Evolutionary conservation across 2,329 filamentous ascomycete species (phyloP), one percentile per base, ranked within the genome.

Genomic region (Pseudogymnoascus sp.): DNA sequence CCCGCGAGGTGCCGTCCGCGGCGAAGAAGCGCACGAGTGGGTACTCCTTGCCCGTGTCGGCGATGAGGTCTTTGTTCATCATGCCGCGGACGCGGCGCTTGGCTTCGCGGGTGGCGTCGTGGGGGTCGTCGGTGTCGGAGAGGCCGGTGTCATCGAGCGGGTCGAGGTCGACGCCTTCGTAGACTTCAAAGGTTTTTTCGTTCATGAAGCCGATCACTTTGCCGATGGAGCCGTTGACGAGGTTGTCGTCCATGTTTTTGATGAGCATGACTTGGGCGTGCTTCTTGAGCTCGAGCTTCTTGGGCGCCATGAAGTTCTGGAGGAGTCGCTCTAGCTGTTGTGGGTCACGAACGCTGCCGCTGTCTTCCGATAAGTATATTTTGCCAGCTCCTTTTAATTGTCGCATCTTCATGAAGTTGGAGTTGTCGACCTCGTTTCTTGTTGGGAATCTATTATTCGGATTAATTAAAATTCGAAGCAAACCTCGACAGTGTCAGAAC

Each of bases 191-290:
- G 29, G 79, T 83, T 45, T 78, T 77, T 67, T 88, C 84, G 61
- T 81, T 84, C 87, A 92, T 92, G 74, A 96, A 96, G 5, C 82
- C 85, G 11, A 88, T 81, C 4, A 99, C 89, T 65, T 89, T 92
- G 23, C 94, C 94, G 8, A 99, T 80, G 0, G 93, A 96, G 4
- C 94, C 94, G 71, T 99, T 99, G 68, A 97, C 94, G 0, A 99
- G 81, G 0, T 85, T 87, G 39, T 96, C 91, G 71, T 99, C 94
- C 77, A 97, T 88, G 69, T 99, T 99, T 75, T 99, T 99, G 80
- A 99, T 97, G n/a, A 99, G 80, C 94, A 99, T 99, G 49, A 99
- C 95, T 72, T 99, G 95, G 0, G 94, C 91, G 8, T 92, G 91
- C 66, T 94, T 88, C 74, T 97, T 97, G 31, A 99, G 77, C 35